Percentiles rank a stretch among this genome's conserved stretches.
phyloP scores from a whole-genome alignment of 139 green algal species.

The Haematococcus lacustris region DNA sequence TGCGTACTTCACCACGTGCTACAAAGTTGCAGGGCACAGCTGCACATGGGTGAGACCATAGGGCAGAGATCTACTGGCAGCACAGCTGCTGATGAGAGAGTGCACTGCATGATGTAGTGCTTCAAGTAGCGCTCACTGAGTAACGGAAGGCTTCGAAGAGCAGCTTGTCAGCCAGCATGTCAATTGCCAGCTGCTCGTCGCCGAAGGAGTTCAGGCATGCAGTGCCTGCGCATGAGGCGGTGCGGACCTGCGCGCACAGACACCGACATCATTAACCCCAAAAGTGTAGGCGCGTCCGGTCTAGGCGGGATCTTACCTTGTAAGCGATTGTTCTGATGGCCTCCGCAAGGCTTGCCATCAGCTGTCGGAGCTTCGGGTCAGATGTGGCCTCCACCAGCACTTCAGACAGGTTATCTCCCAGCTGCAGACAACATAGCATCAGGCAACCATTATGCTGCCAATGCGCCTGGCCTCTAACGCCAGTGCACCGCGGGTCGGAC shows the following conservation, averaged over 20 bases:
- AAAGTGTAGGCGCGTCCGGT: too few species aligned
- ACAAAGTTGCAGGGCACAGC: neutral
- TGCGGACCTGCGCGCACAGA: slow-evolving; percentile 59
- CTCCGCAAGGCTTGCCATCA: slow-evolving; percentile 88
- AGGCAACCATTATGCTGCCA: too few species aligned
- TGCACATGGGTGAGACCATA: neutral
- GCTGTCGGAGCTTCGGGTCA: slow-evolving; percentile 80
- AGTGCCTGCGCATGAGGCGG: slow-evolving; percentile 77
- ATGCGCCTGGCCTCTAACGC: too few species aligned
- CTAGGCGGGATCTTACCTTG: too few species aligned
- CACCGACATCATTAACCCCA: too few species aligned
- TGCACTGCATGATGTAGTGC: too few species aligned
- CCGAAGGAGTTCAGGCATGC: slow-evolving; percentile 92
- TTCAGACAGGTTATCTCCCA: slow-evolving; percentile 86
- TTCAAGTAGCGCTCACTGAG: slow-evolving; percentile 68
- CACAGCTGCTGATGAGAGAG: too few species aligned
- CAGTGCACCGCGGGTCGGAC: too few species aligned
- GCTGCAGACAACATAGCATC: slow-evolving; percentile 35
- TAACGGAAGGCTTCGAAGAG: slow-evolving; percentile 86
- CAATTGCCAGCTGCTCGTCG: slow-evolving; percentile 92
- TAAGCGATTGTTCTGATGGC: slow-evolving; percentile 85
- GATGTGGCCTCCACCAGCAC: slow-evolving; percentile 76
- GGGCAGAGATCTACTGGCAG: too few species aligned
- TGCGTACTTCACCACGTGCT: slow-evolving; percentile 78
- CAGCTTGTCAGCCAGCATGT: slow-evolving; percentile 90